Evolutionary conservation across 2,329 filamentous ascomycete species (phyloP), one percentile per base, ranked within the genome.

Genomic region (Amauroascus niger): DNA sequence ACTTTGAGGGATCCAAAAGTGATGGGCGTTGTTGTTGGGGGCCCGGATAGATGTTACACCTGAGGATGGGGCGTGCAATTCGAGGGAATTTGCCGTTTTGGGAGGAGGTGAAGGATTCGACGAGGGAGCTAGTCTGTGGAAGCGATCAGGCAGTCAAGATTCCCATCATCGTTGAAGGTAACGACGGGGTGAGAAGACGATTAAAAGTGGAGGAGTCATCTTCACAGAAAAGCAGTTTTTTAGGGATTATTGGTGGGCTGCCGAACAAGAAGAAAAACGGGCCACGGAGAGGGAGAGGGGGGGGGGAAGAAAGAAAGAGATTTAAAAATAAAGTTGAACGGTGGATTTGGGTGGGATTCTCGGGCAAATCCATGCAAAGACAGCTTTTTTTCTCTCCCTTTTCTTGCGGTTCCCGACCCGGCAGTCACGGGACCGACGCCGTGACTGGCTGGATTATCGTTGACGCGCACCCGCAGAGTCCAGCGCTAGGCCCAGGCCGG

Each of bases 291-390:
- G 6, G 28, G 11, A 32, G 5, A 30, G 5, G 5, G 11, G 4
- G 13, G 33, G 35, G 13, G 26, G 26, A 39, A 16, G 4, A 24
- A 14, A 28, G 20, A 52, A 46, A 45, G 41, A 51, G 49, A 51
- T 52, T 52, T 52, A 46, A 39, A 45, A 51, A 51, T 52, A 52
- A 32, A 52, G 50, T 52, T 52, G 50, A n/a, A 16, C 40, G 20
- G 50, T 39, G 28, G 50, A 39, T 46, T n/a, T 52, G 49, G 49
- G 39, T 45, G 49, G 30, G 37, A 43, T 44, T 52, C n/a, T 37
- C 50, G 50, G 50, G 40, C 39, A 51, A 51, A 51, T 51, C 48
- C 49, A 51, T 43, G 39, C 49, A 51, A 33, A 44, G 43, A 24
- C 49, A 35, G 49, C 49, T 35, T 51, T 51, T 51, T 33, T 28